A percentile compares a stretch with the other conserved stretches of the same genome.
Evolutionary conservation across 1,284 basidiomycete genomes (phyloP).

Genomic region (Sanghuangporus weigelae): DNA sequence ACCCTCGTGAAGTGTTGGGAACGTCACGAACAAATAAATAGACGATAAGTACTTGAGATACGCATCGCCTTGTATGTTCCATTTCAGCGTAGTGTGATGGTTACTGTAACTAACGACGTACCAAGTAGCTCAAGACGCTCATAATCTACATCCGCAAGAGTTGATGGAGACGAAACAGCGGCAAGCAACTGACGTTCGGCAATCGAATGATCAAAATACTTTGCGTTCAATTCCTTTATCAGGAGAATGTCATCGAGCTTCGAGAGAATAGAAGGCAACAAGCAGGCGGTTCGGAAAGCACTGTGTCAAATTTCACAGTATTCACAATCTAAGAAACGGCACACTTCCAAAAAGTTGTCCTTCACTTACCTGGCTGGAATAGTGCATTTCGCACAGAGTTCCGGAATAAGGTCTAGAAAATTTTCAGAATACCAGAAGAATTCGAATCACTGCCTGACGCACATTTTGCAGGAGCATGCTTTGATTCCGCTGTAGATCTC

Average conservation of each 20-base stretch:
- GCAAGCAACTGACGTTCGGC: conserved; percentile 53
- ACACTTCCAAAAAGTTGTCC: not conserved
- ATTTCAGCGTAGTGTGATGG: conserved; percentile 2
- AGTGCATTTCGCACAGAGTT: conserved; percentile 65
- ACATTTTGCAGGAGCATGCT: conserved; percentile 52
- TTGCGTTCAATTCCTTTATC: conserved; percentile 72
- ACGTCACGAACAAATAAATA: conserved; percentile 63
- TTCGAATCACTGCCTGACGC: conserved; percentile 13
- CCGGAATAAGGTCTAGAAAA: conserved; percentile 65
- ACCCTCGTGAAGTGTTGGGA: conserved; percentile 58
- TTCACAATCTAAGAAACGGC: conserved; percentile 14
- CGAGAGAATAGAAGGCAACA: conserved; percentile 66
- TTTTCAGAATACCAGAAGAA: not conserved
- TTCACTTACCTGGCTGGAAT: conserved; percentile 61
- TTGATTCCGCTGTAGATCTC: conserved; percentile 30
- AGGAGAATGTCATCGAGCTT: conserved; percentile 68
- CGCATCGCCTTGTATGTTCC: conserved; percentile 54
- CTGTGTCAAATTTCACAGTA: conserved; percentile 31
- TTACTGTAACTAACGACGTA: conserved; percentile 25
- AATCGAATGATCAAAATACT: conserved; percentile 56
- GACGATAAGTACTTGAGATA: conserved; percentile 76
- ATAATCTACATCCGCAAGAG: conserved; percentile 64
- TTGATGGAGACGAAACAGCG: conserved; percentile 64
- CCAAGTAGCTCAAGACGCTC: conserved; percentile 78
- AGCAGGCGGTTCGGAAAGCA: conserved; percentile 55